Evolutionary conservation across 75 land plant genomes (phyloP), one percentile per base, ranked within the genome.

Genomic region (Sequoia sempervirens): DNA sequence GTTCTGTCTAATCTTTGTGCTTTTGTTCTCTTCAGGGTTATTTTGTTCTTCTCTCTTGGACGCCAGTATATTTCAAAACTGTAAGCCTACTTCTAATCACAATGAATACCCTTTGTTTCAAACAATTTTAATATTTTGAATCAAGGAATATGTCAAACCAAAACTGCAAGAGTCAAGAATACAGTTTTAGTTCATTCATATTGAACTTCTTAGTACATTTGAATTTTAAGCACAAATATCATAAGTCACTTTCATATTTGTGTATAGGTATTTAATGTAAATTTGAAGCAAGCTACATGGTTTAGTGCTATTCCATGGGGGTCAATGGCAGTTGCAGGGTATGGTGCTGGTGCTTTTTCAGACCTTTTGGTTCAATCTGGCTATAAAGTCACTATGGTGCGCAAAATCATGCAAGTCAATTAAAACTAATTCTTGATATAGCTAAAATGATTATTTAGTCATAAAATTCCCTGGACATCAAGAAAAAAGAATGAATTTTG

Each of bases 291-390:
- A 85, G 98, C 99, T 37, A 92, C 99, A 56, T 97, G 97, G 97
- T 97, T 94, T 82, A 97, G 99, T 89, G 99, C 97, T 5, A 83
- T 92, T 14, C 97, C 99, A 46, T 97, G 96, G 97, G 94, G 94
- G 69, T 88, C 91, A 87, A 97, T 97, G 97, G 99, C 96, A 18
- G 72, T 91, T 58, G 89, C 91, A 45, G 97, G 99, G 66, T 97
- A 91, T 82, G 40, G 95, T 36, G 99, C 98, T 5, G 97, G 98
- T 15, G 85, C 89, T 3, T 73, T 88, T 30, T 94, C 96, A 14
- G 99, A 97, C 84, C 81, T 72, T 80, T 86, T 97, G 80, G 89
- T 95, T 75, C 88, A 90, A 64, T 81, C 88, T 5, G 95, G 98
- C 30, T 85, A 86, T 74, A 85, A 91, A 15, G 73, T 95, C 41